These are phyloP conservation scores for Yamadazyma membranifaciens DNA, from an alignment of 1,139 yeast species.

Conservation along the genomic window DNA sequence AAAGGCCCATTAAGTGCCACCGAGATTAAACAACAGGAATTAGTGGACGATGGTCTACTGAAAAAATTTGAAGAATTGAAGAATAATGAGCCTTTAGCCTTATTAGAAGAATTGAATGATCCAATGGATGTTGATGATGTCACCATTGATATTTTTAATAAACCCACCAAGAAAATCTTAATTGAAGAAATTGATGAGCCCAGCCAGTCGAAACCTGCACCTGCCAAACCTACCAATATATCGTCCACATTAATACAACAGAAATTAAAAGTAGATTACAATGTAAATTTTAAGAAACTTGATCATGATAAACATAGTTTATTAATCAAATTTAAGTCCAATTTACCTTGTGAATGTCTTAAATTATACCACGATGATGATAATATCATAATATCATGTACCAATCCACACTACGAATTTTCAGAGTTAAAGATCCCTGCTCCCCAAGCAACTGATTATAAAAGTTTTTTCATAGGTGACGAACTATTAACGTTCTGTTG, in stretches of 20 bases:
- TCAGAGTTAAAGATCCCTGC: constrained; percentile 1
- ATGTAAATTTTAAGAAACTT: constrained; percentile 12
- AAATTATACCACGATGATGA: constrained; percentile 6
- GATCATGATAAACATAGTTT: constrained; percentile 2
- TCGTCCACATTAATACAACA: background rate
- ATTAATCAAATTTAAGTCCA: constrained; percentile 10
- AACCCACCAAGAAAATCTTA: constrained; percentile 21
- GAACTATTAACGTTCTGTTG: background rate
- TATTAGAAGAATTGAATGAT: constrained; percentile 39
- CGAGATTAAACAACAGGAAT: constrained; percentile 30
- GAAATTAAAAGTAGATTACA: constrained; percentile 5
- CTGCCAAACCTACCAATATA: background rate
- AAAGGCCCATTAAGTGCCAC: constrained; percentile 54
- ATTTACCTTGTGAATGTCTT: constrained; percentile 9
- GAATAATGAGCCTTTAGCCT: constrained; percentile 38
- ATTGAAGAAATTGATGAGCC: constrained; percentile 36
- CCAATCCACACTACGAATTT: background rate
- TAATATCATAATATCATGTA: constrained; percentile 7
- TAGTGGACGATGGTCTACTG: constrained; percentile 31
- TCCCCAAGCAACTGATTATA: background rate
- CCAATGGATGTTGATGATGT: constrained; percentile 9
- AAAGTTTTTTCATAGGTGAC: background rate
- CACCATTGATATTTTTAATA: constrained; percentile 9
- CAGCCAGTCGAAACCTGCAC: background rate
- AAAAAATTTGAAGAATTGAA: constrained; percentile 31